These are phyloP conservation scores for Fusarium domesticum DNA, from an alignment of 2,329 filamentous ascomycete genomes.

Conservation along the genomic window DNA sequence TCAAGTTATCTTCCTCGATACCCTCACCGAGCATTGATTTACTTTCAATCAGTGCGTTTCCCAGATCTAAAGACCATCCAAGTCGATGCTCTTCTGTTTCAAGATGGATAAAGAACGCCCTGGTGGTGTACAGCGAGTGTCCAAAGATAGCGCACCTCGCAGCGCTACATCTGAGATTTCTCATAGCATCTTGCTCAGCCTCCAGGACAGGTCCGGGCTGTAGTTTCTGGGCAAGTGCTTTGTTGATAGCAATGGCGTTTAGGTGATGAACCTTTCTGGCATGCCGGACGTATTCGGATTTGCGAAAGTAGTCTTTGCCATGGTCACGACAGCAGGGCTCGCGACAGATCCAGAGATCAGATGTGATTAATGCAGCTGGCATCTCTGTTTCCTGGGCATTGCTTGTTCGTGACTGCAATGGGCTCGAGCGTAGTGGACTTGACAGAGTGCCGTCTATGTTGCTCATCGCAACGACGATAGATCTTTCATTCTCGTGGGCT, in stretches of 20 bases:
- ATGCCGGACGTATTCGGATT: conserved; percentile 20
- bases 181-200: conserved; percentile 19
- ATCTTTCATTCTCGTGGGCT: background rate
- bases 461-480: background rate
- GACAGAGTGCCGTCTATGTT: background rate
- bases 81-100: conserved; percentile 4
- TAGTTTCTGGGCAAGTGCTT: background rate
- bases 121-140: conserved; percentile 4
- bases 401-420: background rate
- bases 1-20: conserved; percentile 9
- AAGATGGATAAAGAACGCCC: conserved; percentile 12
- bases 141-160: conserved; percentile 10
- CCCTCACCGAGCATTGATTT: background rate
- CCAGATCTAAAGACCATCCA: background rate
- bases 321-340: conserved; percentile 20
- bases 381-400: background rate
- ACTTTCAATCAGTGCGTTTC: background rate
- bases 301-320: conserved; percentile 13
- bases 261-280: conserved; percentile 6
- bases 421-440: background rate
- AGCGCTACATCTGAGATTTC: conserved; percentile 15
- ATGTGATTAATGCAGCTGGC: background rate
- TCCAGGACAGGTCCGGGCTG: background rate
- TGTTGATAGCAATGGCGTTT: conserved; percentile 8
- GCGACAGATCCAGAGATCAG: conserved; percentile 3